phyloP scores from a whole-genome alignment of 148 eudicot genomes.

The Hydrangea macrophylla region DNA sequence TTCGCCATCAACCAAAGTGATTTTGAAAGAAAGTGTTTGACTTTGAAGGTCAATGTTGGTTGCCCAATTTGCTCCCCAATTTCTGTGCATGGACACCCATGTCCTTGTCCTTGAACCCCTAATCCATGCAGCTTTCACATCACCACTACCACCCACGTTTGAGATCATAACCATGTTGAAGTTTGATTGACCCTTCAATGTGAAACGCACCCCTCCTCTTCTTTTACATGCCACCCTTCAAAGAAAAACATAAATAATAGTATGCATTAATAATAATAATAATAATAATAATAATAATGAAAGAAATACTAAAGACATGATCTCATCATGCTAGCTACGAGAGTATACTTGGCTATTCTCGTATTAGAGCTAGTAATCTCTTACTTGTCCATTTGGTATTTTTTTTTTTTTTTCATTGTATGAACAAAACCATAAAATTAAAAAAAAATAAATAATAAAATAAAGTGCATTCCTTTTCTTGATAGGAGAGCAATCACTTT shows the following conservation, averaged over 20 bases:
- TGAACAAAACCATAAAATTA: too few relatives aligned
- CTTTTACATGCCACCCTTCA: slow-evolving; percentile 63
- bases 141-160: slow-evolving; percentile 64
- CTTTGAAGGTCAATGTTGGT: slow-evolving; percentile 41
- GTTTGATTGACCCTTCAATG: slow-evolving; percentile 68
- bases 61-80: slow-evolving; percentile 88
- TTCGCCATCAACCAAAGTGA: slow-evolving; percentile 49
- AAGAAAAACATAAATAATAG: not conserved
- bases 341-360: too few relatives aligned
- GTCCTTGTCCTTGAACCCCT: slow-evolving; percentile 36
- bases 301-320: too few relatives aligned
- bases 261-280: not conserved
- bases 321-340: too few relatives aligned
- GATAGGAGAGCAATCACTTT: too few relatives aligned
- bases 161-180: slow-evolving; percentile 79
- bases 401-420: too few relatives aligned
- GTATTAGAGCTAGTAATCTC: too few relatives aligned
- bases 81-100: slow-evolving; percentile 62
- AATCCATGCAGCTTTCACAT: slow-evolving; percentile 51
- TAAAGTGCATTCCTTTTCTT: too few relatives aligned
- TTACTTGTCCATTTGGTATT: too few relatives aligned
- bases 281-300: not conserved
- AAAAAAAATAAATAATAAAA: too few relatives aligned
- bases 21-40: slow-evolving; percentile 55
- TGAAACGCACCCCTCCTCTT: slow-evolving; percentile 75